These are phyloP conservation scores for Botryosphaeria dothidea DNA, from an alignment of 2,329 filamentous ascomycete genomes.

Conservation along the genomic window DNA sequence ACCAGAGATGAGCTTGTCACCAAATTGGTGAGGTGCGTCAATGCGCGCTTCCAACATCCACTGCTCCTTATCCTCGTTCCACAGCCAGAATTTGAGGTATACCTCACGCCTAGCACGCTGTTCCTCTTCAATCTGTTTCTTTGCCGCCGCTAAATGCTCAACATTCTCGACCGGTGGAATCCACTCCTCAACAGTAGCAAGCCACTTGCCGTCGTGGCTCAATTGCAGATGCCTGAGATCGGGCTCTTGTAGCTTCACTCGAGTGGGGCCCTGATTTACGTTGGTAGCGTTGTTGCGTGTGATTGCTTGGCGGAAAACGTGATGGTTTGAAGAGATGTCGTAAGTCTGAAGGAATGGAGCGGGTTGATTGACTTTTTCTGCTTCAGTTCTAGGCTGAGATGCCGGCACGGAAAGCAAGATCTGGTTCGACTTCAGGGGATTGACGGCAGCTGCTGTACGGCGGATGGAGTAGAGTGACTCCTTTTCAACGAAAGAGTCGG, in stretches of 20 bases:
- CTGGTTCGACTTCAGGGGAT: constrained; percentile 42
- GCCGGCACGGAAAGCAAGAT: constrained; percentile 54
- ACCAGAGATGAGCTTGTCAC: constrained; percentile 50
- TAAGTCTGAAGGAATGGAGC: constrained; percentile 77
- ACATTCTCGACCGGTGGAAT: constrained; percentile 70
- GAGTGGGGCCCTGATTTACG: constrained; percentile 61
- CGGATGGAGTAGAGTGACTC: constrained; percentile 27
- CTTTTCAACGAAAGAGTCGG: neutral
- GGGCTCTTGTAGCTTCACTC: constrained; percentile 68
- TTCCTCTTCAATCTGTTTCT: constrained; percentile 41
- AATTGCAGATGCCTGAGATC: constrained; percentile 74
- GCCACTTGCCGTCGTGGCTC: constrained; percentile 80
- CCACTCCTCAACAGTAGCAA: constrained; percentile 93
- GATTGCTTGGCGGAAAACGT: constrained; percentile 83
- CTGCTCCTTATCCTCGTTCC: constrained; percentile 52
- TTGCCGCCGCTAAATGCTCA: constrained; percentile 53
- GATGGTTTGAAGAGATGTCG: constrained; percentile 76
- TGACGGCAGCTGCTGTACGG: constrained; percentile 40
- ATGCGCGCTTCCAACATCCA: constrained; percentile 82
- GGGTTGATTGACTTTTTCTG: constrained; percentile 35
- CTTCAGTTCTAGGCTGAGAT: constrained; percentile 44
- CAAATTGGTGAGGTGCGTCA: constrained; percentile 71
- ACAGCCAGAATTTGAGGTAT: constrained; percentile 89
- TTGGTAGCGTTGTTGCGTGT: constrained; percentile 86
- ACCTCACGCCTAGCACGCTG: constrained; percentile 64